Conservation (phyloP, 2,329 filamentous ascomycete genomes). For the Fusarium dlaminii region DNA sequence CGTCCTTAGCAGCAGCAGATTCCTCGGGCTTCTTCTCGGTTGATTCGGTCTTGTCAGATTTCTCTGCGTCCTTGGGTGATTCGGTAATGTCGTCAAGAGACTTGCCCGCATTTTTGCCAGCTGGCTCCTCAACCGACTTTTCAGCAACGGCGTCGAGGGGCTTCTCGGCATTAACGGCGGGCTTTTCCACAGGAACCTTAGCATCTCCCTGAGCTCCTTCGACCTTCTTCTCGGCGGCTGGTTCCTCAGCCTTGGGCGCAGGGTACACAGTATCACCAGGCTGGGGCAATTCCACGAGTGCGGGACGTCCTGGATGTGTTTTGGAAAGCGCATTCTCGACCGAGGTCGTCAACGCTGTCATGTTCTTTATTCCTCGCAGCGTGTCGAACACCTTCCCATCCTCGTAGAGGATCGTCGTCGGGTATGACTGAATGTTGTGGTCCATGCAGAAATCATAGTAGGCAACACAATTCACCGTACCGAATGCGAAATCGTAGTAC, state of each 20-base stretch:
- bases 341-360: constrained; percentile 72
- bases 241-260: constrained; percentile 28
- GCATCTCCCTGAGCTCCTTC: constrained; percentile 37
- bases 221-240: constrained; percentile 31
- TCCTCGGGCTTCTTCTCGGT: constrained; percentile 35
- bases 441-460: constrained; percentile 80
- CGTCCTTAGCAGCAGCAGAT: constrained; percentile 40
- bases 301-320: constrained; percentile 81
- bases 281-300: constrained; percentile 73
- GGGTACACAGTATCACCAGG: constrained; percentile 67
- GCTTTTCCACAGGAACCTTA: constrained; percentile 48
- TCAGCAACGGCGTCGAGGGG: constrained; percentile 14
- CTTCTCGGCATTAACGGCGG: constrained; percentile 29
- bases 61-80: constrained; percentile 37
- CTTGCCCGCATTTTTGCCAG: constrained; percentile 28
- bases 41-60: constrained; percentile 39
- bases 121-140: constrained; percentile 28
- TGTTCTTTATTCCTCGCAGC: constrained; percentile 72
- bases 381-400: constrained; percentile 74
- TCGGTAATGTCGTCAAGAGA: constrained; percentile 40
- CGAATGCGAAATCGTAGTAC: constrained; percentile 92
- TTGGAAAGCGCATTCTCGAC: constrained; percentile 82
- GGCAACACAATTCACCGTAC: constrained; percentile 83
- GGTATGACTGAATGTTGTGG: constrained; percentile 75
- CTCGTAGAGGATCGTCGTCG: constrained; percentile 82